Base-by-base conservation (phyloP, 202 grass and related monocot genomes). In the Hordeum pubiflorum region DNA sequence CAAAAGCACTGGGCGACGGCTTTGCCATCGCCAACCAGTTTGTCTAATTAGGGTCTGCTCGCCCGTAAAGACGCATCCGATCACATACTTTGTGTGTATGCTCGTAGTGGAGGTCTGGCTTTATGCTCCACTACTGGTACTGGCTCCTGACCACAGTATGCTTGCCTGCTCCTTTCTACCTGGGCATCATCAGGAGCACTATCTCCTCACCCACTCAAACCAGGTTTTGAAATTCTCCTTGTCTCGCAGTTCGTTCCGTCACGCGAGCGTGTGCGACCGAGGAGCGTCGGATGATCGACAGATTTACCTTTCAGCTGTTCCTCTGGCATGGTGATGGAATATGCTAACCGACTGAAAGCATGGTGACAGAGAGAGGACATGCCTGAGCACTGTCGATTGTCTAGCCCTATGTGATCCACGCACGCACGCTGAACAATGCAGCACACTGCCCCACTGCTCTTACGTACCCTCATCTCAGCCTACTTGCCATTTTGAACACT, bases 71-170 rank as follows among this genome's bases (percentile, higher is more conserved):
- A 31, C 39, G 69, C 86, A 75, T 69, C 17, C 68, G 79, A 79
- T 79, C 66, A 5, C 13, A 76, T 75, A 60, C 77, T 76, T 75
- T 80, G 50, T 8, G 50, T 52, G 10, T 32, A 32, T 32, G 31
- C 4, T 5, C 18, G 32, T 81, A 88, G 86, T 84, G 86, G 86
- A 63, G 81, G 46, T 76, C 18, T 15, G 1, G 10, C 86, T 88
- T 84, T 84, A 84, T 84, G 50, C 70, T 84, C 86, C 76, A 88
- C 86, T 80, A 88, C 86, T 80, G 20, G 55, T 7, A 9, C 17
- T 79, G 50, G 14, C 76, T 56, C 52, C 38, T 43, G 31, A n/a
- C 58, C 37, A 60, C 5, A 43, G 39, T 32, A 22, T 79, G 50
- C 76, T 69, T 79, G 80, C 86, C 69, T 48, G 37, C 48, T 74